Base-by-base conservation (phyloP, 2,329 filamentous ascomycete species). In the Phialemonium atrogriseum region DNA sequence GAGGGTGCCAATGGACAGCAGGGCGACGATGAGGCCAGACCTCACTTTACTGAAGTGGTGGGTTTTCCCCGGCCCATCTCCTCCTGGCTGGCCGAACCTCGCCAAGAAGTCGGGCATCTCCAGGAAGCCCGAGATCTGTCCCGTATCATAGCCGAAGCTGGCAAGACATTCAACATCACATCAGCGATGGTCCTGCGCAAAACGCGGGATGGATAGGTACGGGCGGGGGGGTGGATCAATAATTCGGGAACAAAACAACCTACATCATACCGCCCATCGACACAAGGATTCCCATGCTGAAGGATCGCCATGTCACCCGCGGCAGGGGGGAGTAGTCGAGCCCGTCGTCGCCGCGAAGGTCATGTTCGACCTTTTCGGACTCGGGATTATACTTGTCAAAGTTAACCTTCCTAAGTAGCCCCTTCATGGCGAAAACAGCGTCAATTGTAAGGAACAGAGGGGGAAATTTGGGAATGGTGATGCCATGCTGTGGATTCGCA, bases 1-100 rank as follows among this genome's bases (percentile, higher is more conserved):
- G 4, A 80, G 60, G 1, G 12, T 17, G 15, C 26, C 26, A 17
- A 23, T 23, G 9, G 21, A 23, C 21, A 23, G 21, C 9, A 23
- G 21, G n/a, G 9, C n/a, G 21, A 23, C 21, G 21, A 23, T 23
- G 9, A 23, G 21, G 9, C 21, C 21, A n/a, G 21, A 23, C 21
- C 21, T 9, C 9, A 23, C 21, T 9, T 23, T n/a, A n/a, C 21
- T 23, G 21, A 23, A 23, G 21, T 23, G n/a, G 21, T 9, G 9
- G 9, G n/a, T n/a, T n/a, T n/a, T n/a, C n/a, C n/a, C n/a, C n/a
- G n/a, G n/a, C 9, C 21, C 21, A n/a, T 23, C 21, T 9, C 9
- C 21, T 9, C 21, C 21, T 9, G 9, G 21, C 21, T 23, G 21
- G 9, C 21, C 21, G n/a, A 23, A 23, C 9, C 21, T 9, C 9